Evolutionary conservation across 2,329 filamentous ascomycete genomes (phyloP), one percentile per base, ranked within the genome.

Genomic region (Ophiosphaerella korrae): DNA sequence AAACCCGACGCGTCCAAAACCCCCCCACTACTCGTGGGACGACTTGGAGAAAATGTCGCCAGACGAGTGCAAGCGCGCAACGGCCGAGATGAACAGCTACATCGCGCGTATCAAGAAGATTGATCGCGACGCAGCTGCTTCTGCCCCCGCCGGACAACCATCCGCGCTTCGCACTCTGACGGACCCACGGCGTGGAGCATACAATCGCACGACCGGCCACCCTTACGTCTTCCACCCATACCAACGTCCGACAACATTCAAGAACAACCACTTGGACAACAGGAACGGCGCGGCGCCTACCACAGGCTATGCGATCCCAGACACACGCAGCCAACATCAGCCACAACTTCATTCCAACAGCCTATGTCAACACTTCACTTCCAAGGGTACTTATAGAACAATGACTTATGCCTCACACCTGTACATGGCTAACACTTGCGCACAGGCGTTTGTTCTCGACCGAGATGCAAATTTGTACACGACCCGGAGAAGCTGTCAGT

Each of bases 401-500:
- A 43, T 51, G 46, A 52, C 24, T 40, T 29, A 31, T 4, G 18
- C 44, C 47, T 12, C 24, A 36, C 38, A 26, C 31, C 41, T 21
- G 33, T 40, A 31, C 45, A 24, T 39, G 32, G 23, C 9, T 53
- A 62, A 71, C 56, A 72, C 58, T 2, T 13, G 5, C 24, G 23
- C 33, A 14, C 41, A 72, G 94, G 94, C 77, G 88, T 87, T 59
- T 99, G 94, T 74, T 90, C 90, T 74, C 92, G 93, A 52, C 88
- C 88, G 7, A 79, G 77, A 41, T 99, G 94, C 75, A 87, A 84
- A 48, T 94, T 88, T 70, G 78, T 86, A 42, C 94, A 99, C 80
- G 90, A 99, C 69, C 84, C 89, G 36, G 80, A 85, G 70, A 96
- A 90, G 77, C 90, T 96, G 66, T 90, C 93, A 48, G 86, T 94